phyloP scores from a whole-genome alignment of 2,329 filamentous ascomycete species.

The Aureobasidium sp. region DNA sequence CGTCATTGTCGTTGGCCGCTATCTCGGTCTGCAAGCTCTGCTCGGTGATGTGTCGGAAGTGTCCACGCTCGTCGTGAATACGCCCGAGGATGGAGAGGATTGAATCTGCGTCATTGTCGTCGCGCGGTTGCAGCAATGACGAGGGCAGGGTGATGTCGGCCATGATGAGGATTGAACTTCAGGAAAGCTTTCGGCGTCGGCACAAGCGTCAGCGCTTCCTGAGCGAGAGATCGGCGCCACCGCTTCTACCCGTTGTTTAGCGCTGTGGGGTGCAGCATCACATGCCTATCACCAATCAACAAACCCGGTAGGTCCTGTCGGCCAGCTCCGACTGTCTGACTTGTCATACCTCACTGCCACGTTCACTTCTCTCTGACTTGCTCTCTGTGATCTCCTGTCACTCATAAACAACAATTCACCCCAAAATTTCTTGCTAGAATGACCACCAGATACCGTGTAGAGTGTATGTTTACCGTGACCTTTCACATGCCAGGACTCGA shows the following conservation, averaged over 20 bases:
- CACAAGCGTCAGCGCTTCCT: conserved; percentile 7
- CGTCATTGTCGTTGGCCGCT: conserved; percentile 28
- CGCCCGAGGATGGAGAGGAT: conserved; percentile 70
- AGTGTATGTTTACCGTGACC: conserved; percentile 19
- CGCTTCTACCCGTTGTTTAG: neutral
- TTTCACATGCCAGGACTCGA: neutral
- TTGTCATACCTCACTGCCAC: neutral
- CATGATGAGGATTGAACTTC: neutral
- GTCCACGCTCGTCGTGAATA: conserved; percentile 68
- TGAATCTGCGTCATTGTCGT: conserved; percentile 47
- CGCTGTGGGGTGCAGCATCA: conserved; percentile 9
- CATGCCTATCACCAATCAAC: neutral
- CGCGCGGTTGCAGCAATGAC: conserved; percentile 50
- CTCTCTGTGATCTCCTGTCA: neutral
- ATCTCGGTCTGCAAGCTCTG: conserved; percentile 63
- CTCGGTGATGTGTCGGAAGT: conserved; percentile 74
- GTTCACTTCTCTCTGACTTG: neutral
- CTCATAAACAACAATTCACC: neutral
- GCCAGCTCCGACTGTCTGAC: neutral
- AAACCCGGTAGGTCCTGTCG: neutral
- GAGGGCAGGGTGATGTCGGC: conserved; percentile 12
- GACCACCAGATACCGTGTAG: conserved; percentile 31
- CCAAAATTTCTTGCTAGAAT: conserved; percentile 15
- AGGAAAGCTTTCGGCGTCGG: neutral
- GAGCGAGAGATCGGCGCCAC: neutral